phyloP scores from a whole-genome alignment of 257 asterid genomes.

The Verbena officinalis region DNA sequence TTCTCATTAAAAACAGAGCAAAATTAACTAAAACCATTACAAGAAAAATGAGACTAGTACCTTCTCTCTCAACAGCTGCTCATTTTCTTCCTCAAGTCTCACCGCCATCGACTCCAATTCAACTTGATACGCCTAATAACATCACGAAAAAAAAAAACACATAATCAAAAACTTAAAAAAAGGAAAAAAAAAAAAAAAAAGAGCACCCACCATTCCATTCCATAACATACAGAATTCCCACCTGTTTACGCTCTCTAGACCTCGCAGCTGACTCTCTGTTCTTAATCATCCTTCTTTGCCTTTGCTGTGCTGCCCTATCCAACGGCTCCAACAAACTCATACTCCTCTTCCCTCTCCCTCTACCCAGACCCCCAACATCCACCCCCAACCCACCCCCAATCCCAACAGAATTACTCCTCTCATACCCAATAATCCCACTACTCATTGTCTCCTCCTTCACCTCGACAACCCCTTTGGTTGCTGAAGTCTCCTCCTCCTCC shows the following conservation, averaged over 20 bases:
- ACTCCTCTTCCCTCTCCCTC: slow-evolving; percentile 63
- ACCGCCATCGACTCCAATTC: slow-evolving; percentile 86
- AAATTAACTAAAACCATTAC: slow-evolving; percentile 1
- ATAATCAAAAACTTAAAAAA: slow-evolving; percentile 20
- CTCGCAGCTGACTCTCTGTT: slow-evolving; percentile 98
- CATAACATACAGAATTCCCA: slow-evolving; percentile 21
- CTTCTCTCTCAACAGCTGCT: slow-evolving; percentile 67
- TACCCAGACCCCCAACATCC: slow-evolving; percentile 42
- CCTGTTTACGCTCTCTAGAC: slow-evolving; percentile 99
- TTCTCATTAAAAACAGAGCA: background rate
- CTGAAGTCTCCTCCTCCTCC: slow-evolving; percentile 5
- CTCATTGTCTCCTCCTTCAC: slow-evolving; percentile 53
- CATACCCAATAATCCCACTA: slow-evolving; percentile 29
- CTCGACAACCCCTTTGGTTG: slow-evolving; percentile 31
- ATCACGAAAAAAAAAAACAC: slow-evolving; percentile 10
- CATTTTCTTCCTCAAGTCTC: slow-evolving; percentile 85
- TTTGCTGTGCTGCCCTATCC: slow-evolving; percentile 71
- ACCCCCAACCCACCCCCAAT: slow-evolving; percentile 39
- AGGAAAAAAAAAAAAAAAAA: too few relatives aligned
- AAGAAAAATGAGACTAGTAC: slow-evolving; percentile 35
- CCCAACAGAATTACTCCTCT: slow-evolving; percentile 31
- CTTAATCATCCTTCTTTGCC: slow-evolving; percentile 93
- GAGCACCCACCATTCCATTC: background rate
- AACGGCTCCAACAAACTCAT: slow-evolving; percentile 70
- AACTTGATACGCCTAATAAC: slow-evolving; percentile 71